Base-by-base conservation (phyloP, 495 filamentous ascomycete species). In the Hypoxylon rickii region DNA sequence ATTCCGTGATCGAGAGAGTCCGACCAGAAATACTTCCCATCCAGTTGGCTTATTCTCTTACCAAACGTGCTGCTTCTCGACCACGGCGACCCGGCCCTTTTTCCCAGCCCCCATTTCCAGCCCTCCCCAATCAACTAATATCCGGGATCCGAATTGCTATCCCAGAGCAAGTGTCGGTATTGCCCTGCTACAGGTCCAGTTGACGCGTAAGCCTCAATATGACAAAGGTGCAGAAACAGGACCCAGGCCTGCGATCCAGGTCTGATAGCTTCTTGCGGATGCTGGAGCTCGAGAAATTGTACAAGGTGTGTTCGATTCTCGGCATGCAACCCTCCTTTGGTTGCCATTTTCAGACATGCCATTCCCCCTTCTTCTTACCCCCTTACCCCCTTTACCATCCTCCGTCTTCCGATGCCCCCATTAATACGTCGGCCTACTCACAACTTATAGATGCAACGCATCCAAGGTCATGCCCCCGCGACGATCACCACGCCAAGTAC, bases 211-310 rank as follows among this genome's bases (percentile, higher is more conserved):
- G 58, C 66, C 55, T 60, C 59, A 69, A 66, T 69, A 69, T 68
- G 66, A 64, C 63, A 34, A 64, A 66, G 43, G 66, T 59, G 55
- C 59, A 63, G 63, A 64, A 58, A 22, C 37, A 63, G 52, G 51
- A 55, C 36, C 48, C 63, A 54, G 60, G 58, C 43, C 58, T 66
- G 29, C 64, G 68, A 11, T 54, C 70, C 20, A 70, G 73, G 58
- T 61, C 70, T 57, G 70, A 67, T 59, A 78, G 71, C 55, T 75
- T 80, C 38, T 69, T 76, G 51, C 66, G 65, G 21, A 77, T 82
- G 78, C 63, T 80, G 41, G 77, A 81, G 58, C 65, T 80, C 48
- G 79, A 80, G 60, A 76, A 75, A 53, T 70, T 68, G 65, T 70
- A 72, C 67, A 79, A 80, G 77, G 79, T 80, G 72, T 67, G 73